These are phyloP conservation scores for Tephrocybe sp. DNA, from an alignment of 768 basidiomycete genomes.

Conservation along the genomic window DNA sequence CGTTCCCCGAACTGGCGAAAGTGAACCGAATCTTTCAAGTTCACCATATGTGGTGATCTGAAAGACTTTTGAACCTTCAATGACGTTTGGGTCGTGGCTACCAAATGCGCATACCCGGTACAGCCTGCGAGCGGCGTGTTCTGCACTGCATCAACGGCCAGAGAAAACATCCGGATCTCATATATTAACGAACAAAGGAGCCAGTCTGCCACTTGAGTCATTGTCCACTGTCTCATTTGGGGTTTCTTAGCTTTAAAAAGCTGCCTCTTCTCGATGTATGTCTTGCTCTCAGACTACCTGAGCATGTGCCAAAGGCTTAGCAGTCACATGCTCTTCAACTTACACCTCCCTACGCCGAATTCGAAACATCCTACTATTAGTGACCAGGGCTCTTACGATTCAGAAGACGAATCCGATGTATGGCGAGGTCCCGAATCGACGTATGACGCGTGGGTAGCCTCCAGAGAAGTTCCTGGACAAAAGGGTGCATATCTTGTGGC, in stretches of 20 bases:
- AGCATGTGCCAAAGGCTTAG: constrained; percentile 37
- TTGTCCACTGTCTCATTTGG: constrained; percentile 18
- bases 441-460: constrained; percentile 59
- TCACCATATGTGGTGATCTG: constrained; percentile 32
- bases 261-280: constrained; percentile 24
- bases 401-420: constrained; percentile 1
- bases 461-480: constrained; percentile 46
- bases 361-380: constrained; percentile 14
- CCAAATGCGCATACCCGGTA: constrained; percentile 43
- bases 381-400: constrained; percentile 8
- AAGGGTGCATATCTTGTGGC: constrained; percentile 50
- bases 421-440: constrained; percentile 26
- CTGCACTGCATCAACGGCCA: constrained; percentile 45
- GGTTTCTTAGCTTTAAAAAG: no score
- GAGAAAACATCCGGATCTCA: constrained; percentile 44
- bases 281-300: constrained; percentile 30
- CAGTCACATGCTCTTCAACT: constrained; percentile 33
- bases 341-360: constrained; percentile 27
- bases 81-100: constrained; percentile 38
- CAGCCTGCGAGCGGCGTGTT: constrained; percentile 27
- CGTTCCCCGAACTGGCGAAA: constrained; percentile 12
- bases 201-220: constrained; percentile 14
- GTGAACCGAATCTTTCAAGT: constrained; percentile 15
- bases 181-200: constrained; percentile 36
- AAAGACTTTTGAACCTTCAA: constrained; percentile 26